Base-by-base conservation (phyloP, 371 early-diverging fungal species). In the Apophysomyces trapeziformis region DNA sequence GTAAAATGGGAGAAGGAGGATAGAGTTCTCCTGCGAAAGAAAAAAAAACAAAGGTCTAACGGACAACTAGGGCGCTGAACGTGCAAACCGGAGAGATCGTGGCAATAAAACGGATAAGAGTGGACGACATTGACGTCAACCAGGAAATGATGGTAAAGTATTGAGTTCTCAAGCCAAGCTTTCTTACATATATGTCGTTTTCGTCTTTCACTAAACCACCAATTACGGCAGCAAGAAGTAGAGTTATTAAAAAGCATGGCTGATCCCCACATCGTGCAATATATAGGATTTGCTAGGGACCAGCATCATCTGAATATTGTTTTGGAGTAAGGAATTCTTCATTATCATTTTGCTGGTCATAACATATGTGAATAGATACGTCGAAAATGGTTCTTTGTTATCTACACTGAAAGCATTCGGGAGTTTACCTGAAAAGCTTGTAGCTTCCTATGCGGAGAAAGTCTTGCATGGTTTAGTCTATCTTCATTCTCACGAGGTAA, bases 321-420 rank as follows among this genome's bases (percentile, higher is more conserved):
- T 12, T 82, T 96, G 70, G 96, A 96, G 90, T 92, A 72, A 54
- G 32, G 68, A 69, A 9, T 5, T 36, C 7, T 37, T 47, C 7
- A 36, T 59, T 7, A 7, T 14, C 9, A 35, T 18, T 16, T 59
- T 13, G 46, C 4, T 39, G 41, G 32, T 21, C 45, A 26, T 18
- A 44, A 38, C 35, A 50, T 9, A 56, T 39, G 16, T 12, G 12
- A 2, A 45, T 58, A 78, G 69, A 87, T 85, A 89, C 76, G 97
- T 96, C 36, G 97, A 97, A 71, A 93, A 95, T 68, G 98, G 99
- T 5, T 96, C 96, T 7, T 86, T 99, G 57, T 79, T 68, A 88
- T 71, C 87, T 7, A 91, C 95, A 13, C 81, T 93, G 12, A 92
- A 93, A 72, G 90, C 93, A 54, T 97, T 96, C 79, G 97, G 96